phyloP scores from a whole-genome alignment of 169 alveolate species.

The Plasmodium gonderi region DNA sequence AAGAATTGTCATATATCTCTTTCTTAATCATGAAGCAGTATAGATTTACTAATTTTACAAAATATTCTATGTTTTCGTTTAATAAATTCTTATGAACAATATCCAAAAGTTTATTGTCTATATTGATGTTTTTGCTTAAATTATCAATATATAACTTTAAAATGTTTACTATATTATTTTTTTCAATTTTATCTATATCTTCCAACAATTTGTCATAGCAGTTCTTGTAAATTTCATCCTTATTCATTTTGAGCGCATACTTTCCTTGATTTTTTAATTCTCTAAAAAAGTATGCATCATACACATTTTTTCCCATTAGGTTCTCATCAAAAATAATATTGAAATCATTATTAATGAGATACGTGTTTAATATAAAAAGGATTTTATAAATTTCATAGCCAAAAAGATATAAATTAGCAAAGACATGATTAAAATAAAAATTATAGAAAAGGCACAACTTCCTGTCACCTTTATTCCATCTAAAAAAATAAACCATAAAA shows the following conservation, averaged over 20 bases:
- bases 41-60: constrained; percentile 43
- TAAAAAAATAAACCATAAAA: constrained; percentile 53
- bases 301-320: not conserved
- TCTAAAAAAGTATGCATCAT: constrained; percentile 6
- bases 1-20: constrained; percentile 6
- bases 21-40: constrained; percentile 51
- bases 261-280: constrained; percentile 43
- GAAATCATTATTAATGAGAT: constrained; percentile 30
- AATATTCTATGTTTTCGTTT: constrained; percentile 38
- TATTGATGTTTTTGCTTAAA: constrained; percentile 29
- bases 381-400: constrained; percentile 42
- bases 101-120: constrained; percentile 28
- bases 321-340: constrained; percentile 15
- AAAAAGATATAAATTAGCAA: constrained; percentile 48
- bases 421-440: constrained; percentile 60
- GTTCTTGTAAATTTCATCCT: constrained; percentile 60
- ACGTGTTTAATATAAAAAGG: constrained; percentile 50
- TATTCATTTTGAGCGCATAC: constrained; percentile 45
- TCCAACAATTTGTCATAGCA: constrained; percentile 26
- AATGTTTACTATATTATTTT: constrained; percentile 42
- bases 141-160: constrained; percentile 65
- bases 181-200: constrained; percentile 42
- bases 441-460: constrained; percentile 49
- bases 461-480: constrained; percentile 62
- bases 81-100: constrained; percentile 49